A percentile compares a stretch with the other conserved stretches of the same genome.
These are phyloP conservation scores for Saturnispora diversa DNA, from an alignment of 805 yeast genomes.

Conservation along the genomic window DNA sequence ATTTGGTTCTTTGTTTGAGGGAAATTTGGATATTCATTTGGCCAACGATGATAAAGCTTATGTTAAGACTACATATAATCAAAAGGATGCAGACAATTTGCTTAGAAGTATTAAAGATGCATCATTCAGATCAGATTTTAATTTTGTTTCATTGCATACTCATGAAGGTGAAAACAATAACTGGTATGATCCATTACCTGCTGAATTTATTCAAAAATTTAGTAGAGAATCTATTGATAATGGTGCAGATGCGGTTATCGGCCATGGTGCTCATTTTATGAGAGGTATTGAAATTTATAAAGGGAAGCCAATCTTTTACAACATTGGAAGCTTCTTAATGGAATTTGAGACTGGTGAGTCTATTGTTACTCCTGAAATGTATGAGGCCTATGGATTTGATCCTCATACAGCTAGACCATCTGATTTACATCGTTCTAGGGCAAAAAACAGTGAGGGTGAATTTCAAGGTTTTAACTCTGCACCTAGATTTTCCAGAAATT, in stretches of 20 bases:
- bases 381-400: conserved; percentile 19
- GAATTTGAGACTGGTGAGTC: conserved; percentile 25
- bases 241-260: conserved; percentile 25
- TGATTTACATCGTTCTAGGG: conserved; percentile 24
- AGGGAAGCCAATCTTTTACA: conserved; percentile 25
- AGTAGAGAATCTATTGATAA: conserved; percentile 22
- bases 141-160: conserved; percentile 24
- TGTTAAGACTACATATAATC: conserved; percentile 21
- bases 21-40: conserved; percentile 21
- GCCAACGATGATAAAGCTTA: conserved; percentile 21
- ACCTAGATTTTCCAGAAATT: conserved; percentile 24
- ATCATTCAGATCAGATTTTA: conserved; percentile 23
- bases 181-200: conserved; percentile 27
- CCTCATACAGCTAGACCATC: conserved; percentile 23
- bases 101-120: conserved; percentile 21
- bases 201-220: conserved; percentile 23
- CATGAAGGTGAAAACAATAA: conserved; percentile 28
- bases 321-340: conserved; percentile 24
- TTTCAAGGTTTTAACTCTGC: conserved; percentile 24
- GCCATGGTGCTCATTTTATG: conserved; percentile 27
- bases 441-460: conserved; percentile 22
- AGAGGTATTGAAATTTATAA: conserved; percentile 27
- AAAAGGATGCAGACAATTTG: conserved; percentile 19
- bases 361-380: conserved; percentile 24
- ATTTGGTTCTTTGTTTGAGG: conserved; percentile 26